Evolutionary conservation across 78 protist species (phyloP), one percentile per base, ranked within the genome.

Genomic region (Speleostelium caveatum): DNA sequence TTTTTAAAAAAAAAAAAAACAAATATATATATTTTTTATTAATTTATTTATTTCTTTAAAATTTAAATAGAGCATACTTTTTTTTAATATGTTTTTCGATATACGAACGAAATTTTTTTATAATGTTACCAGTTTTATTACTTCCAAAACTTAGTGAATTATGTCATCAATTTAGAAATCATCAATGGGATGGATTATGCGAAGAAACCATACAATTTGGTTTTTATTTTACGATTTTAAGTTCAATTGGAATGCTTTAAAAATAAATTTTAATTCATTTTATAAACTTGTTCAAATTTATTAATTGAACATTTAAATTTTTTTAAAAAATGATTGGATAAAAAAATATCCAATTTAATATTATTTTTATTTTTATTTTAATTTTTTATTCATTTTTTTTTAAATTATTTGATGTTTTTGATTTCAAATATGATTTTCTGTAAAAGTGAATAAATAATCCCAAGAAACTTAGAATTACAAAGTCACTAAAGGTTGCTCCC

Each of bases 391-490:
- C n/a, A n/a, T n/a, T n/a, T n/a, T n/a, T n/a, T n/a, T n/a, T n/a
- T n/a, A n/a, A n/a, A n/a, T n/a, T n/a, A n/a, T n/a, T n/a, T n/a
- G n/a, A n/a, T n/a, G n/a, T n/a, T n/a, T n/a, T n/a, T n/a, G n/a
- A n/a, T 42, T 58, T 49, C 3, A 35, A 66, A 36, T 87, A 87
- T 5, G 62, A 41, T 33, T 65, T 61, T 4, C 61, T 24, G 60
- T 68, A 87, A 36, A 87, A 87, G 10, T 87, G 59, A 24, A 87
- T 39, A 68, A 87, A 87, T 45, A 87, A 59, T 22, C 63, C 72
- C 8, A 65, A 32, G 22, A 65, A 65, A 22, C 53, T 36, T 22
- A 65, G 28, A 36, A 36, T 21, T 33, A 39, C 22, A 21, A 39
- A 35, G 4, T 28, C 35, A 5, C 32, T 36, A 12, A 65, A 65